phyloP scores from a whole-genome alignment of 2,329 filamentous ascomycete species.

The Thelonectria discophora region DNA sequence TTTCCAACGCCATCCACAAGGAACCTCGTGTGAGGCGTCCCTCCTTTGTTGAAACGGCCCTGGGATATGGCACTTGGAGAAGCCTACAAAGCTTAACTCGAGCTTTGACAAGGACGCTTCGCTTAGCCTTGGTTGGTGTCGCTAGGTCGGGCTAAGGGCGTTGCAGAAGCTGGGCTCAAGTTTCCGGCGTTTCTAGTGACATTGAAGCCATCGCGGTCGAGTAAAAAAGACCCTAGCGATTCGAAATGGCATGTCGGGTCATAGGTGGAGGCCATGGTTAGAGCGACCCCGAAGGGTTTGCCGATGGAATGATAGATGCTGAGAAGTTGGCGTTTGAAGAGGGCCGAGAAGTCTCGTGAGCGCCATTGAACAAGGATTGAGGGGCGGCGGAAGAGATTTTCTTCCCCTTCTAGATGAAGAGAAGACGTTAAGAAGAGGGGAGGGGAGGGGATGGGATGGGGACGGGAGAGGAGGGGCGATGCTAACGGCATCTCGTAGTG shows the following conservation, averaged over 20 bases:
- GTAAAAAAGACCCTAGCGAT: slow-evolving; percentile 2
- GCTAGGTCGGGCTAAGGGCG: slow-evolving; percentile 5
- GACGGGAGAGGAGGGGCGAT: slow-evolving; percentile 12
- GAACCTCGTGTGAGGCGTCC: background rate
- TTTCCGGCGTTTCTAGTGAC: slow-evolving; percentile 10
- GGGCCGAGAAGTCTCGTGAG: slow-evolving; percentile 1
- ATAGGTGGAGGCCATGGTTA: slow-evolving; percentile 1
- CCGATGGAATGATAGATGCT: background rate
- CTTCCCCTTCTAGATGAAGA: background rate
- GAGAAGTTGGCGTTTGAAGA: background rate
- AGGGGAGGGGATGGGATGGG: slow-evolving; percentile 6
- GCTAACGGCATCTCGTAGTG: background rate
- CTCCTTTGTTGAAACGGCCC: background rate
- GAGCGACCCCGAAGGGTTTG: slow-evolving; percentile 12
- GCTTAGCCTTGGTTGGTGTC: slow-evolving; percentile 17
- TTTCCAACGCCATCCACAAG: background rate
- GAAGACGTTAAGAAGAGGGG: background rate
- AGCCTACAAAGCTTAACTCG: slow-evolving; percentile 18
- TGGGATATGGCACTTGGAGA: background rate
- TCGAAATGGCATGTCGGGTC: background rate
- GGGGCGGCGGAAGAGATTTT: slow-evolving; percentile 3
- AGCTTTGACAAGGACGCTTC: slow-evolving; percentile 20
- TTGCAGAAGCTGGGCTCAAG: background rate
- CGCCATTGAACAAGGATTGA: slow-evolving; percentile 13
- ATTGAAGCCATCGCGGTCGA: slow-evolving; percentile 10